Conservation (phyloP, 78 protist genomes). For the Tieghemostelium lacteum region DNA sequence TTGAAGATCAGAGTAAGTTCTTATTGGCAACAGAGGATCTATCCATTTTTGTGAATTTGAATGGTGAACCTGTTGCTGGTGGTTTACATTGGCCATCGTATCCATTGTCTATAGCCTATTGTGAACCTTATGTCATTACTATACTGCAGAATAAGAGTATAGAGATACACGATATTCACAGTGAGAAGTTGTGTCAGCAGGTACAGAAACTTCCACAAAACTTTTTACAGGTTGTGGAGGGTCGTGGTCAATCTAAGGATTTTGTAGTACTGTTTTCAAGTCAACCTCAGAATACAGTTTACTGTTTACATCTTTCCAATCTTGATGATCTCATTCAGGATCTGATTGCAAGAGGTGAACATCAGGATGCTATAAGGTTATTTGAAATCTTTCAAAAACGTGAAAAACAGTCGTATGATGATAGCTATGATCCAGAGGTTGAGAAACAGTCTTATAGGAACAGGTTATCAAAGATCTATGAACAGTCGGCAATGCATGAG, state of each 20-base stretch:
- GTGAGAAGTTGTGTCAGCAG: conserved; percentile 6
- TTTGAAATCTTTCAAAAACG: conserved; percentile 52
- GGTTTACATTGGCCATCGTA: conserved; percentile 12
- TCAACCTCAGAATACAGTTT: conserved; percentile 2
- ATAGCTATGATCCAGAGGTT: conserved; percentile 32
- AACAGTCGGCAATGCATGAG: conserved; percentile 31
- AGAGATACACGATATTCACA: conserved; percentile 32
- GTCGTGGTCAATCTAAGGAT: conserved; percentile 40
- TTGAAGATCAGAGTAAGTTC: conserved; percentile 6
- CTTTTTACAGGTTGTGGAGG: conserved; percentile 16
- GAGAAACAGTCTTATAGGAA: conserved; percentile 15
- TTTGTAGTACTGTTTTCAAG: conserved; percentile 8
- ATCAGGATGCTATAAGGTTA: conserved; percentile 47
- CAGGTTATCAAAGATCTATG: conserved; percentile 41
- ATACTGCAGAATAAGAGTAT: neutral
- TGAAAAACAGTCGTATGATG: conserved; percentile 1
- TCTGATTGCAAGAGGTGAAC: conserved; percentile 34
- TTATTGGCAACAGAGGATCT: conserved; percentile 22
- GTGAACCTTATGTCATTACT: conserved; percentile 30
- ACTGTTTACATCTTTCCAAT: conserved; percentile 25
- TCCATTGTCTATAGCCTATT: conserved; percentile 26
- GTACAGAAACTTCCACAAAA: neutral
- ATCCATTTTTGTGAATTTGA: conserved; percentile 17
- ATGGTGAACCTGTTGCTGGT: conserved; percentile 38
- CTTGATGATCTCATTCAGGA: conserved; percentile 19